Evolutionary conservation across 768 basidiomycete species (phyloP), one percentile per base, ranked within the genome.

Genomic region (Serendipita indica): DNA sequence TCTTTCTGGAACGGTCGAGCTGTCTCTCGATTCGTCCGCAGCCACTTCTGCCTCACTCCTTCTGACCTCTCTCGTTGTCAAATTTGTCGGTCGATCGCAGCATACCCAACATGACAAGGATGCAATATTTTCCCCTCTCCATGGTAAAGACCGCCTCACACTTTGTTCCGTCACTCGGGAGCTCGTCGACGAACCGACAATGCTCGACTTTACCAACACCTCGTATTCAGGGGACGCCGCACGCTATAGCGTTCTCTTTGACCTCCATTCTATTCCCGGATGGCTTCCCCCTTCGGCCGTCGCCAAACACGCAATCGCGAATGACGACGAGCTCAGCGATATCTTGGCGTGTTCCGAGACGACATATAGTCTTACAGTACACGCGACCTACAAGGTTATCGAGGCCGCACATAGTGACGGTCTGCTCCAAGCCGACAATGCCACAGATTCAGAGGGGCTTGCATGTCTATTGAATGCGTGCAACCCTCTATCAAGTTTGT

Each of bases 81-180:
- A 79, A 2, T 89, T 96, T 60, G 90, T 94, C 65, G 91, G 91
- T 27, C 89, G 91, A 69, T 77, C 81, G 18, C 89, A 93, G 67
- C 75, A 82, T 22, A 83, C 61, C 78, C 82, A 10, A 75, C 78
- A 4, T 16, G 20, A 18, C 5, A 18, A 54, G 20, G 20, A 18
- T 27, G 16, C 10, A 22, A n/a, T 43, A n/a, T n/a, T n/a, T n/a
- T n/a, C n/a, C n/a, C n/a, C n/a, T n/a, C 70, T 70, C 35, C 77
- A 79, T 33, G 80, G 86, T 60, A 92, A 92, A 67, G 73, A 78
- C 13, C 75, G 81, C 6, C 59, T 82, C 32, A 83, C 89, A 41
- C 72, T 94, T 13, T 84, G 82, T 65, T 73, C 79, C 14, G 67
- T 85, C 52, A 78, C 81, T 18, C 78, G 79, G 49, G 80, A 87